Evolutionary conservation across 2,329 filamentous ascomycete species (phyloP).

Genomic region (Thermoascus crustaceus): DNA sequence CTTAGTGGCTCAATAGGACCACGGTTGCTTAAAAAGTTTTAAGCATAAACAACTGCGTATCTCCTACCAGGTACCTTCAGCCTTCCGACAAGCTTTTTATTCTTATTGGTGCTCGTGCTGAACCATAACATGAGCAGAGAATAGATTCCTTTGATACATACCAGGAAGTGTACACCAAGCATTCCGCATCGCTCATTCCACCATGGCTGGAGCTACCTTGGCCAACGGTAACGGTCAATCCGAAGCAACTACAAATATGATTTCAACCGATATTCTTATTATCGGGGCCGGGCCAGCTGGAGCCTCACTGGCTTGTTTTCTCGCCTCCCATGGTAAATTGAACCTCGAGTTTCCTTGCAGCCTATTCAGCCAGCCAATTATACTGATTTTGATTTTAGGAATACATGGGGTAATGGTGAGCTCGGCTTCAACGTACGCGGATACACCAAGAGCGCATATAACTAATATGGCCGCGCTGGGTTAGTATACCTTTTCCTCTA

Average conservation of each 20-base stretch:
- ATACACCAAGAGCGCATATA: conserved; percentile 53
- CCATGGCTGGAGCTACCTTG: background rate
- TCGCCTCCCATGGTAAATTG: conserved; percentile 39
- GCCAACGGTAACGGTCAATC: background rate
- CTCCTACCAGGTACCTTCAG: too few species aligned
- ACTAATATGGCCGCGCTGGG: conserved; percentile 50
- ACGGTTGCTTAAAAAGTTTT: too few species aligned
- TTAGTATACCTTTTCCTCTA: conserved; percentile 6
- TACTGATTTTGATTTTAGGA: conserved; percentile 20
- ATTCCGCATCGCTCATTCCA: too few species aligned
- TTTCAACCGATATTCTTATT: conserved; percentile 41
- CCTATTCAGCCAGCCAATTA: background rate
- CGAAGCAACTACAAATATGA: background rate
- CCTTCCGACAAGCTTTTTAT: too few species aligned
- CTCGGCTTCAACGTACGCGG: conserved; percentile 42
- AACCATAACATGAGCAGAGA: too few species aligned
- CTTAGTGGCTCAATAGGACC: too few species aligned
- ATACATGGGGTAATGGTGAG: conserved; percentile 49
- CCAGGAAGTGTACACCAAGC: too few species aligned
- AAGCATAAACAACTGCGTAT: too few species aligned
- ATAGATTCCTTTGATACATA: too few species aligned
- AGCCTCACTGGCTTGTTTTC: conserved; percentile 47
- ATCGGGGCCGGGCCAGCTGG: conserved; percentile 49
- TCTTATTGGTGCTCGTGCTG: too few species aligned
- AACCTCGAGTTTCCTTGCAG: background rate